These are phyloP conservation scores for Thalassia testudinum DNA, from an alignment of 116 monocot genomes.

Conservation along the genomic window DNA sequence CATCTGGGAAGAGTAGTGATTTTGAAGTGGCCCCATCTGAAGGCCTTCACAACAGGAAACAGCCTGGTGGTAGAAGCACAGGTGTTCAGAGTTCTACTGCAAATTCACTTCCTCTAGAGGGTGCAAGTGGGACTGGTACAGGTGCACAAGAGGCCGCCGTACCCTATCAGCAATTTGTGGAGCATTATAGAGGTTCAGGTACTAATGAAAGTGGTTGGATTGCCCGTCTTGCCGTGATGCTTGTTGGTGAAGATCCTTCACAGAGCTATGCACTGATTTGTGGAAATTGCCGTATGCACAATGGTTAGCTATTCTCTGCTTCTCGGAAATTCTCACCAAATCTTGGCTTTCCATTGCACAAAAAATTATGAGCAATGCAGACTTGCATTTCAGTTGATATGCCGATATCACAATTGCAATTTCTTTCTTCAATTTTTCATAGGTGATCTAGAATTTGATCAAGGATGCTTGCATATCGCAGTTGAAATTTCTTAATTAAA, in stretches of 20 bases:
- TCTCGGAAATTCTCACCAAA: too few relatives aligned
- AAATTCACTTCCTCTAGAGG: conserved; percentile 8
- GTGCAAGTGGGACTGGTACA: conserved; percentile 8
- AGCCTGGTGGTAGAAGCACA: conserved; percentile 15
- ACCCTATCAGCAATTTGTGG: conserved; percentile 27
- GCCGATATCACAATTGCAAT: too few relatives aligned
- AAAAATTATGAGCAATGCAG: too few relatives aligned
- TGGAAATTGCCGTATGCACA: conserved; percentile 74
- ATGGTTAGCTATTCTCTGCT: conserved; percentile 11
- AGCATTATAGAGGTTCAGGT: conserved; percentile 35
- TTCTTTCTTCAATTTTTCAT: too few relatives aligned
- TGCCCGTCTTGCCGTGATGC: conserved; percentile 57
- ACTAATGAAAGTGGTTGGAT: conserved; percentile 55
- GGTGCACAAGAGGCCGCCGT: conserved; percentile 18
- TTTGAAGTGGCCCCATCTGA: conserved; percentile 24
- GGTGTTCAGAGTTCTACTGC: conserved; percentile 11
- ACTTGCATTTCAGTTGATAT: too few relatives aligned
- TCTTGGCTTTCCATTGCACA: too few relatives aligned
- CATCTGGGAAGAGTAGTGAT: conserved; percentile 34
- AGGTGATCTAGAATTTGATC: too few relatives aligned
- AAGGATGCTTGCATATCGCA: too few relatives aligned
- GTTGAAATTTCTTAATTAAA: too few relatives aligned
- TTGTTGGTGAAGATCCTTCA: conserved; percentile 84
- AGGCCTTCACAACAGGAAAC: conserved; percentile 53
- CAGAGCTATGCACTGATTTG: conserved; percentile 91